Percentiles rank a stretch among this genome's conserved stretches.
Evolutionary conservation across 495 filamentous ascomycete species (phyloP).

Genomic region (Penicillium cosmopolitanum): DNA sequence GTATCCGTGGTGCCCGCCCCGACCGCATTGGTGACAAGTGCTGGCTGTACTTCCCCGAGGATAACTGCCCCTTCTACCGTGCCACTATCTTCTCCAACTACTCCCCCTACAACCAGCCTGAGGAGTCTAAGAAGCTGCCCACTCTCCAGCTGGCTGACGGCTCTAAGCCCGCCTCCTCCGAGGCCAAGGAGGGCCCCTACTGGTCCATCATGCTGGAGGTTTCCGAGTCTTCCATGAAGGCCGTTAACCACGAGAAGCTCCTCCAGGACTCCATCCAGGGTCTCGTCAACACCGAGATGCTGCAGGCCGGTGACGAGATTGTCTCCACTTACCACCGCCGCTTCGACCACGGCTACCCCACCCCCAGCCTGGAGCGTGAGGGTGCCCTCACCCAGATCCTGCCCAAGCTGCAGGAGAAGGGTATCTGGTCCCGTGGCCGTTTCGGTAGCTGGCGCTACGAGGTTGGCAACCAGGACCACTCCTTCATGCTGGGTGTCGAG

Average conservation of each 20-base stretch:
- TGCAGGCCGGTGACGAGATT: constrained; percentile 87
- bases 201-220: constrained; percentile 99
- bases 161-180: constrained; percentile 68
- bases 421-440: constrained; percentile 93
- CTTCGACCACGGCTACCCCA: constrained; percentile 99
- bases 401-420: constrained; percentile 85
- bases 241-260: constrained; percentile 80
- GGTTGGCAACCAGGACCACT: constrained; percentile 96
- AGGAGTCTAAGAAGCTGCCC: constrained; percentile 77
- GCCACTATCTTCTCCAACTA: constrained; percentile 99
- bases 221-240: constrained; percentile 94
- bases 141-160: constrained; percentile 86
- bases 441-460: constrained; percentile 99
- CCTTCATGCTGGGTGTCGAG: constrained; percentile 98
- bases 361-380: constrained; percentile 91
- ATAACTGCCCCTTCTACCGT: constrained; percentile 99
- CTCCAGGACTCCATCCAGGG: constrained; percentile 92
- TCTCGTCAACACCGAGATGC: constrained; percentile 95
- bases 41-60: constrained; percentile 99
- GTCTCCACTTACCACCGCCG: constrained; percentile 98
- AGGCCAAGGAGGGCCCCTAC: constrained; percentile 86
- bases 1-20: constrained; percentile 89
- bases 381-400: constrained; percentile 90
- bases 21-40: constrained; percentile 99
- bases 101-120: constrained; percentile 96